Conservation (phyloP, 176 grass and related monocot genomes). For the Rhynchospora pubera region DNA sequence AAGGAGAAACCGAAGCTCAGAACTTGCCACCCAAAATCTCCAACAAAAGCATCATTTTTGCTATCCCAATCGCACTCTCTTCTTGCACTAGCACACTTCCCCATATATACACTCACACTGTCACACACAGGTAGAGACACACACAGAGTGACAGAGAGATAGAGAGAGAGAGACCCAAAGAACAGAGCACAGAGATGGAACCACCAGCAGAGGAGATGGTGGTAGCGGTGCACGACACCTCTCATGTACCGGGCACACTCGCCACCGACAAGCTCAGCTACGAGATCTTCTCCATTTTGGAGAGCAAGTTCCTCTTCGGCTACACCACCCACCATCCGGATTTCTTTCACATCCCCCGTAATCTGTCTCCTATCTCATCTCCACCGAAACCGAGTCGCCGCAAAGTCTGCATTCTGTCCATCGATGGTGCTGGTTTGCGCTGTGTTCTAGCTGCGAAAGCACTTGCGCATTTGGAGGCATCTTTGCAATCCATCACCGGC, state of each 20-base stretch:
- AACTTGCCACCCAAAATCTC: conserved; percentile 10
- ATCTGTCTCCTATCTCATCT: conserved; percentile 21
- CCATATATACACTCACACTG: neutral
- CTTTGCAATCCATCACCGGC: conserved; percentile 61
- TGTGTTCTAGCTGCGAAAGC: conserved; percentile 57
- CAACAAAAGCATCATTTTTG: neutral
- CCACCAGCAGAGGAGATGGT: conserved; percentile 86
- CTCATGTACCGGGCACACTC: conserved; percentile 21
- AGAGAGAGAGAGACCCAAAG: neutral
- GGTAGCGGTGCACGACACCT: conserved; percentile 38
- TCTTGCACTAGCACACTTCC: conserved; percentile 14
- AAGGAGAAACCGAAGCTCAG: conserved; percentile 16
- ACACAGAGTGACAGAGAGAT: neutral
- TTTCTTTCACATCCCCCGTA: conserved; percentile 22
- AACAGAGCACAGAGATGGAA: conserved; percentile 28
- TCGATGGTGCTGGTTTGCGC: conserved; percentile 64
- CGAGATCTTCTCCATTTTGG: conserved; percentile 97
- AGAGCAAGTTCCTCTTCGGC: conserved; percentile 97
- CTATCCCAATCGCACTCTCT: neutral
- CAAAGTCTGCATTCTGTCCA: conserved; percentile 77
- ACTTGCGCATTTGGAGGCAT: conserved; percentile 70
- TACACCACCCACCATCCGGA: conserved; percentile 44
- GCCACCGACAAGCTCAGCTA: conserved; percentile 90
- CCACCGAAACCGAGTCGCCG: conserved; percentile 26
- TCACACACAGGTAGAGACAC: neutral